These are phyloP conservation scores for Antarctomyces pellizariae DNA, from an alignment of 495 filamentous ascomycete species.

Conservation along the genomic window DNA sequence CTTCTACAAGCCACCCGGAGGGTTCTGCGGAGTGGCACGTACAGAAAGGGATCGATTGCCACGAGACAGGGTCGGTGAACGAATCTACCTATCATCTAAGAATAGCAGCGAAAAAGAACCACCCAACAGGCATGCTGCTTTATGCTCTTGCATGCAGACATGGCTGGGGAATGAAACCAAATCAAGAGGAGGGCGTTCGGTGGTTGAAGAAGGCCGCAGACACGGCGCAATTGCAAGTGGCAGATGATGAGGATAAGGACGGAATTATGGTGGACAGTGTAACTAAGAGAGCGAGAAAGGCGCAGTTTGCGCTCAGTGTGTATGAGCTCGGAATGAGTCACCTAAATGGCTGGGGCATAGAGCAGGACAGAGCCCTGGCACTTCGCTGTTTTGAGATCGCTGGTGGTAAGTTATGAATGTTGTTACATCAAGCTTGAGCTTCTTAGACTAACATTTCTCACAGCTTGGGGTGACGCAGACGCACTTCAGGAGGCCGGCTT, in stretches of 20 bases:
- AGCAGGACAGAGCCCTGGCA: conserved; percentile 73
- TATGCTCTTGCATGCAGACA: conserved; percentile 94
- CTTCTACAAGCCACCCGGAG: too few relatives aligned
- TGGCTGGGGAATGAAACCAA: conserved; percentile 91
- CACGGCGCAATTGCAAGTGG: conserved; percentile 57
- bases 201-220: conserved; percentile 85
- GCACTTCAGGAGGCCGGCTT: conserved; percentile 74
- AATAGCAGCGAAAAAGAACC: conserved; percentile 60
- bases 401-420: conserved; percentile 31
- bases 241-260: conserved; percentile 54
- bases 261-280: conserved; percentile 35
- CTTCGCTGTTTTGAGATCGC: conserved; percentile 91
- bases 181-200: conserved; percentile 65
- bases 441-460: conserved; percentile 8
- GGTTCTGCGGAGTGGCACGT: conserved; percentile 61
- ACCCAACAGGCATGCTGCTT: conserved; percentile 83
- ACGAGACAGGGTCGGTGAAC: conserved; percentile 62
- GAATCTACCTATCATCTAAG: conserved; percentile 93
- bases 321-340: conserved; percentile 95
- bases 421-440: not conserved
- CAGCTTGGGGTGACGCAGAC: conserved; percentile 86
- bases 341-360: conserved; percentile 93
- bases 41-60: conserved; percentile 62
- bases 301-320: conserved; percentile 82
- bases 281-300: conserved; percentile 55